phyloP scores from a whole-genome alignment of 202 grass and related monocot species.

The Musa balbisiana region DNA sequence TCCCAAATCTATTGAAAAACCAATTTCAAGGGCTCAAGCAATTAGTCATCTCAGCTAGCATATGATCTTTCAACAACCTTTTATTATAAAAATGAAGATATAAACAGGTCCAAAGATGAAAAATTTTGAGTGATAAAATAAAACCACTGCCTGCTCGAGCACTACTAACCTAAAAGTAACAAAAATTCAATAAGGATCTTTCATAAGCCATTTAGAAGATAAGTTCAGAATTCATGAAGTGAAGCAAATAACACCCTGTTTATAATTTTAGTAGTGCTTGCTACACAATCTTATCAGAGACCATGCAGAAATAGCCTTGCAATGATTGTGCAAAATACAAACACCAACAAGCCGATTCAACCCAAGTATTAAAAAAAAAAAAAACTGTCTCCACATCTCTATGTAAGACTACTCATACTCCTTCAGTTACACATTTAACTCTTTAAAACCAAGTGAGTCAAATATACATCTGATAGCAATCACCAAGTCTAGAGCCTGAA shows the following conservation, averaged over 20 bases:
- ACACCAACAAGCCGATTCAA: no score
- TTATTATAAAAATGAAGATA: neutral
- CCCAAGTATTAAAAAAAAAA: no score
- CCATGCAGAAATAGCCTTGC: neutral
- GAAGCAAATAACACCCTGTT: no score
- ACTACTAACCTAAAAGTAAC: neutral
- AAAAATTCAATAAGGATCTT: neutral
- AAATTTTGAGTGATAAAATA: neutral
- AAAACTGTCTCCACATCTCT: no score
- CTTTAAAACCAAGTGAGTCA: no score
- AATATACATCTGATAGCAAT: no score
- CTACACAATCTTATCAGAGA: constrained; percentile 2
- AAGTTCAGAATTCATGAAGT: no score
- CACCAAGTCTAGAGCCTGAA: no score
- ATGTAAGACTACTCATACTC: no score
- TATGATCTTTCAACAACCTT: neutral
- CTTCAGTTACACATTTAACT: no score
- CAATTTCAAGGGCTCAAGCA: constrained; percentile 24
- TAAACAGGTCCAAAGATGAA: neutral
- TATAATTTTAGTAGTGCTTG: neutral
- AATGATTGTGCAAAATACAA: no score
- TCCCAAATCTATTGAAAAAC: constrained; percentile 69
- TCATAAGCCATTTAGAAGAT: neutral
- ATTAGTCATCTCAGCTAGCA: neutral
- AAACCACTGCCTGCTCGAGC: neutral